These are phyloP conservation scores for Arthrobotrys musiformis DNA, from an alignment of 2,329 filamentous ascomycete genomes.

Conservation along the genomic window DNA sequence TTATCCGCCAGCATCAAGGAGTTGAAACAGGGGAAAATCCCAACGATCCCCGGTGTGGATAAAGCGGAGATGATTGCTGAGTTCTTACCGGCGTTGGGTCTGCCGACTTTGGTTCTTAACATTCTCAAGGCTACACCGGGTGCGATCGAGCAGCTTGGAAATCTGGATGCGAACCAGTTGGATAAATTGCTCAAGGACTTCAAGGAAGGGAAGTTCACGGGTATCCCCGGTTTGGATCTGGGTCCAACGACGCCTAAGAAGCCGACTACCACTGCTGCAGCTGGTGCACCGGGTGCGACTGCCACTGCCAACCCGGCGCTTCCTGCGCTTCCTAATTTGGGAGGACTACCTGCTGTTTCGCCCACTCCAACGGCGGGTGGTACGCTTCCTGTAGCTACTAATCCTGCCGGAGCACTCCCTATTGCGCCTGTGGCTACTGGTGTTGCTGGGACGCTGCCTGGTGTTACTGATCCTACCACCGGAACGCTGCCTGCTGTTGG, in stretches of 20 bases:
- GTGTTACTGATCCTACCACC: no score
- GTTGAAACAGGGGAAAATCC: constrained; percentile 37
- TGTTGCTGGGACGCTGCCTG: not conserved
- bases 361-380: no score
- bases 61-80: constrained; percentile 24
- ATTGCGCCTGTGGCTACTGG: not conserved
- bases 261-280: not conserved
- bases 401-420: not conserved
- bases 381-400: not conserved
- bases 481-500: no score
- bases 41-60: constrained; percentile 34
- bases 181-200: constrained; percentile 27
- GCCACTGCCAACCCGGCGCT: not conserved
- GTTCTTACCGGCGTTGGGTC: constrained; percentile 28
- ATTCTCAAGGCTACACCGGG: constrained; percentile 36
- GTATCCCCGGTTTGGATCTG: constrained; percentile 2
- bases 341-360: no score
- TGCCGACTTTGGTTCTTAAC: constrained; percentile 22
- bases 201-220: constrained; percentile 26
- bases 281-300: not conserved
- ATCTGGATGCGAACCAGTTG: constrained; percentile 10
- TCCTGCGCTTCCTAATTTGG: no score
- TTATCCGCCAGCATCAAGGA: constrained; percentile 1
- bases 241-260: not conserved
- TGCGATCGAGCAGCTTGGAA: constrained; percentile 13